These are phyloP conservation scores for Stephania cephalantha DNA, from an alignment of 164 flowering plant species.

Conservation along the genomic window DNA sequence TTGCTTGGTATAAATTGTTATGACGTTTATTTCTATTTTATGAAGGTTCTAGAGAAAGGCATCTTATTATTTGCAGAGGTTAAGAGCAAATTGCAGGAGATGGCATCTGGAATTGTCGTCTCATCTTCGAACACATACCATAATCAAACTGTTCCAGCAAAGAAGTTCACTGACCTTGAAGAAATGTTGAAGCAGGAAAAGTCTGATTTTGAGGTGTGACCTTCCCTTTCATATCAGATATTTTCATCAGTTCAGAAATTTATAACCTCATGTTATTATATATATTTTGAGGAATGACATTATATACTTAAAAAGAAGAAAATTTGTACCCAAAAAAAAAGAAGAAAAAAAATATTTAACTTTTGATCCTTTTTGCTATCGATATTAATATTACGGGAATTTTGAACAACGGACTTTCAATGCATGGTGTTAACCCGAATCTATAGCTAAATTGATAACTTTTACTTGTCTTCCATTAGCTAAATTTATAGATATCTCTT, in stretches of 20 bases:
- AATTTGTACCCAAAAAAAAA: too few relatives aligned
- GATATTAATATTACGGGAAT: background rate
- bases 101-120: slow-evolving; percentile 35
- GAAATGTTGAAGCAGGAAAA: slow-evolving; percentile 62
- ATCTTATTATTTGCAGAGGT: slow-evolving; percentile 53
- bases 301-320: too few relatives aligned
- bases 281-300: background rate
- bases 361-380: background rate
- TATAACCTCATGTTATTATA: background rate
- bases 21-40: slow-evolving; percentile 7
- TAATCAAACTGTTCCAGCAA: slow-evolving; percentile 30
- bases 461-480: background rate
- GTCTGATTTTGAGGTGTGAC: slow-evolving; percentile 71
- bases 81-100: slow-evolving; percentile 35
- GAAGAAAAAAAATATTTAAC: too few relatives aligned
- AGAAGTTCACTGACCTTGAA: slow-evolving; percentile 47
- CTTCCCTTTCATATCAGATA: background rate
- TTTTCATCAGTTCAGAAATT: background rate
- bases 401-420: background rate
- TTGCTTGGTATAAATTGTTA: background rate
- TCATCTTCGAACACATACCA: slow-evolving; percentile 14
- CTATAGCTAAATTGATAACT: background rate
- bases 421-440: background rate
- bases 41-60: slow-evolving; percentile 62
- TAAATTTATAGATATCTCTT: background rate